Percentiles rank a stretch among this genome's conserved stretches.
phyloP scores from a whole-genome alignment of 1,139 yeast genomes.

The Blastobotrys illinoisensis region DNA sequence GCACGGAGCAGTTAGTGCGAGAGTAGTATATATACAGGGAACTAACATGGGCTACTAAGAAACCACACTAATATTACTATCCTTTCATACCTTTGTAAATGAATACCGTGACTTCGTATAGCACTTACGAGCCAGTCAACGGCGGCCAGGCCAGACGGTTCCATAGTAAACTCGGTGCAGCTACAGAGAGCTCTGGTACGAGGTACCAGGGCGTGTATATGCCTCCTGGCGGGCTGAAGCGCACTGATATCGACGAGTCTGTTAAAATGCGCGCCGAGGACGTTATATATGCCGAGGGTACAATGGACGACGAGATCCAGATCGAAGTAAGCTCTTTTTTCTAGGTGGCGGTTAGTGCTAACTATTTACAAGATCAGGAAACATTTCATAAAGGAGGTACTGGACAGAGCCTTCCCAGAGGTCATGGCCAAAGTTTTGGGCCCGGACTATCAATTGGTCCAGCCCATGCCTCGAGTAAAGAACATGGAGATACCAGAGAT shows the following conservation, averaged over 20 bases:
- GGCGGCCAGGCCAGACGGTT: constrained; percentile 1
- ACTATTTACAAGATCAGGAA: background rate
- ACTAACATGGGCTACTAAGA: no score
- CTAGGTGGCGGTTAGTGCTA: background rate
- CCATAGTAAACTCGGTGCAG: constrained; percentile 4
- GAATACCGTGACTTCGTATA: constrained; percentile 6
- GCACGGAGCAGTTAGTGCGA: background rate
- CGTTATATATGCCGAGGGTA: constrained; percentile 7
- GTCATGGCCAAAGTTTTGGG: background rate
- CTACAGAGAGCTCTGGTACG: constrained; percentile 6
- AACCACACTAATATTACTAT: no score
- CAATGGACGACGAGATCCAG: constrained; percentile 8
- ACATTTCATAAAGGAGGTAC: constrained; percentile 2
- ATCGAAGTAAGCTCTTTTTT: background rate
- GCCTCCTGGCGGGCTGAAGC: constrained; percentile 7
- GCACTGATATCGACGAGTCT: constrained; percentile 4
- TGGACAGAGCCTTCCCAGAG: constrained; percentile 3
- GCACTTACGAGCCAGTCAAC: constrained; percentile 1
- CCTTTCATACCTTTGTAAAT: background rate
- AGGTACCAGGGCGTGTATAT: constrained; percentile 7
- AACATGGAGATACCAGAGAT: constrained; percentile 1
- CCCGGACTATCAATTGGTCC: background rate
- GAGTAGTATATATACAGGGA: background rate
- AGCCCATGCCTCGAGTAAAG: constrained; percentile 6
- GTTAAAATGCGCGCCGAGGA: constrained; percentile 1